Evolutionary conservation across 2,329 filamentous ascomycete species (phyloP).

Genomic region (Xylaria sp.): DNA sequence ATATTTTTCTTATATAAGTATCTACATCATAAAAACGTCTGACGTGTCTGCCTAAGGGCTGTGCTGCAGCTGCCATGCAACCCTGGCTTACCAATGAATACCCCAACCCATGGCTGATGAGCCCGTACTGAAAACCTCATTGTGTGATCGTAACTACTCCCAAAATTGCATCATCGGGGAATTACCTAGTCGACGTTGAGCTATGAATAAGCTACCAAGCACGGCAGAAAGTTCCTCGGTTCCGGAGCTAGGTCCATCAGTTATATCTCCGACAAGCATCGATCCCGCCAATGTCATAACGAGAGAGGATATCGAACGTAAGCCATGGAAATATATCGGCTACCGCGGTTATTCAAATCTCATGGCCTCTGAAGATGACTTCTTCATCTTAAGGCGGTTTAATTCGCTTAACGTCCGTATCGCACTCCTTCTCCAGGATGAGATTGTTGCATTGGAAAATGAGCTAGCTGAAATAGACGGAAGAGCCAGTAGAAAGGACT

Average conservation of each 20-base stretch:
- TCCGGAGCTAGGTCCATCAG: neutral
- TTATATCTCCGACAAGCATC: neutral
- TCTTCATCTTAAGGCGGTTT: neutral
- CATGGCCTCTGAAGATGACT: neutral
- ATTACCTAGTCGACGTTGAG: neutral
- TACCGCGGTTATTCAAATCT: neutral
- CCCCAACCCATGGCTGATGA: neutral
- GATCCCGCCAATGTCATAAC: neutral
- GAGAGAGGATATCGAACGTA: neutral
- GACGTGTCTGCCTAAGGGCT: neutral
- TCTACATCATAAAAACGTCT: neutral
- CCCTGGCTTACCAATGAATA: neutral
- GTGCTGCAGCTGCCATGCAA: neutral
- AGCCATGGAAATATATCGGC: neutral
- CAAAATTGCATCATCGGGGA: no score
- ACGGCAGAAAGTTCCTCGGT: neutral
- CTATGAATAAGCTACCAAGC: neutral
- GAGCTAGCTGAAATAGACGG: neutral
- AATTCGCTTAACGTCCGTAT: neutral
- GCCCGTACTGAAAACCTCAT: neutral
- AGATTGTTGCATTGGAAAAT: neutral
- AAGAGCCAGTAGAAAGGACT: neutral
- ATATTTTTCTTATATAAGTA: neutral
- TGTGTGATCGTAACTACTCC: no score
- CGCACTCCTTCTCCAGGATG: neutral